Evolutionary conservation across 176 grass and related monocot genomes (phyloP), one percentile per base, ranked within the genome.

Genomic region (Oryza officinalis): DNA sequence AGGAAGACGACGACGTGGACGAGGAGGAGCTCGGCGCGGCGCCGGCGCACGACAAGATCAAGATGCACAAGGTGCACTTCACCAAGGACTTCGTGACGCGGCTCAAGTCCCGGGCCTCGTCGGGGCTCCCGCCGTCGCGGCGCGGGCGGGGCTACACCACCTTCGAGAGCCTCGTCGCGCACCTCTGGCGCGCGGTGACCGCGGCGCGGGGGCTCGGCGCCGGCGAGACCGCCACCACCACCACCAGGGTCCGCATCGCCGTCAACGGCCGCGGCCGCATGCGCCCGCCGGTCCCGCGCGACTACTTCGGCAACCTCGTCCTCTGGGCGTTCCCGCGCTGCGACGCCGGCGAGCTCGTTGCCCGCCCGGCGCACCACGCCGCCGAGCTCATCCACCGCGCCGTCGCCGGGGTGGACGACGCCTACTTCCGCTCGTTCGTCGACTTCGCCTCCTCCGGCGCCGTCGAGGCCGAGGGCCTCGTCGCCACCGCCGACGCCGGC

Each of bases 61-160:
- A 88, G 61, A 82, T 94, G 13, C 87, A 94, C 82, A 89, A 76
- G 81, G 80, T 85, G 45, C 87, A 88, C 40, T 91, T 94, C 81
- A 78, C 64, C 20, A 90, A 75, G 75, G 87, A 94, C 18, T 97
- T 94, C 49, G 79, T 92, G 44, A 13, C 61, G 20, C 68, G 64
- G 35, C 85, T 97, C 76, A 91, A 90, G 68, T 38, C 76, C 22
- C 66, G 71, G 37, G 92, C 83, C 12, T 89, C 82, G 13, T 73
- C 69, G 31, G 71, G 35, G 20, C 37, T n/a, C 70, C 71, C 72
- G 66, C 79, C 74, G 0, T 10, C 64, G 65, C 70, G 38, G 22
- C 81, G 81, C 26, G 35, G 37, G 37, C 37, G 37, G 7, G 71
- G 61, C 13, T 91, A 85, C 81, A 92, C 71, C 63, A 92, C 89